Conservation (phyloP, 2,329 filamentous ascomycete genomes). For the Dothistroma septosporum region DNA sequence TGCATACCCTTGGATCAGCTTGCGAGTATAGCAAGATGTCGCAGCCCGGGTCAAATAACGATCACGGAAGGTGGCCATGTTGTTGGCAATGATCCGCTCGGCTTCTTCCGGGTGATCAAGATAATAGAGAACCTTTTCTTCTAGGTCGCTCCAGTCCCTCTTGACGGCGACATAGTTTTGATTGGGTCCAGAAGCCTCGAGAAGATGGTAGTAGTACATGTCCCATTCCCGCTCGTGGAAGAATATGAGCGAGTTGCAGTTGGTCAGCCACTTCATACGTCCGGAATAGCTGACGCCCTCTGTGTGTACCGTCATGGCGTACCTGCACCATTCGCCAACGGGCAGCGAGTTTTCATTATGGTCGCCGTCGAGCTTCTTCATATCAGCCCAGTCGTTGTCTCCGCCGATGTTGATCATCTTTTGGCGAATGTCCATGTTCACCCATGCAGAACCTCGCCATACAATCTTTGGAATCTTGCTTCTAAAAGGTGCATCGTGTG, state of each 20-base stretch:
- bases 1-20: slow-evolving; percentile 26
- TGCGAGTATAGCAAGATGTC: slow-evolving; percentile 32
- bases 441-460: slow-evolving; percentile 28
- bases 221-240: slow-evolving; percentile 28
- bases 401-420: slow-evolving; percentile 28
- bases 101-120: slow-evolving; percentile 22
- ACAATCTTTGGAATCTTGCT: slow-evolving; percentile 26
- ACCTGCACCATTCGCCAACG: slow-evolving; percentile 26
- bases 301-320: slow-evolving; percentile 27
- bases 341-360: slow-evolving; percentile 11
- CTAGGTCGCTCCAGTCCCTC: slow-evolving; percentile 29
- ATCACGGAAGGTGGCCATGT: slow-evolving; percentile 25
- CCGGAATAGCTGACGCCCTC: slow-evolving; percentile 30
- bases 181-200: slow-evolving; percentile 21
- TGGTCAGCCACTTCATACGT: slow-evolving; percentile 29
- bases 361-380: slow-evolving; percentile 19
- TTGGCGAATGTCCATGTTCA: slow-evolving; percentile 24
- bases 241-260: slow-evolving; percentile 29
- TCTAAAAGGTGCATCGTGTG: slow-evolving; percentile 15
- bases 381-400: slow-evolving; percentile 36
- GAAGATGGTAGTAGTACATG: slow-evolving; percentile 26
- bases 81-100: slow-evolving; percentile 27
- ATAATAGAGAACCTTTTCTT: slow-evolving; percentile 24
- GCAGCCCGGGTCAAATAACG: slow-evolving; percentile 30
- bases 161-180: slow-evolving; percentile 30